Base-by-base conservation (phyloP, 129 eudicot species). In the Ambrosia artemisiifolia region DNA sequence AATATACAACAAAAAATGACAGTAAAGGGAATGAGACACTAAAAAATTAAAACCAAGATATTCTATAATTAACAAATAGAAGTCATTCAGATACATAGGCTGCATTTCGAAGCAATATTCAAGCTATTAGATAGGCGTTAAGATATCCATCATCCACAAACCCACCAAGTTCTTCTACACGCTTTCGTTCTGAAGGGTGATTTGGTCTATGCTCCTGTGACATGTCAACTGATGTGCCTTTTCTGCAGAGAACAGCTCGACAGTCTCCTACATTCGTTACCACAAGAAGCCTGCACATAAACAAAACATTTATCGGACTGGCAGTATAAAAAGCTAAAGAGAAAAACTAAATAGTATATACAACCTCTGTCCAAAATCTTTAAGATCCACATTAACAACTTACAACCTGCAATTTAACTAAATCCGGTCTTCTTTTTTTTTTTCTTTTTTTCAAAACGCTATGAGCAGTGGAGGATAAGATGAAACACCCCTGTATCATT, bases 201-300 rank as follows among this genome's bases (percentile, higher is more conserved):
- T 38, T 83, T 30, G 95, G 95, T 48, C 87, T 69, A 75, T 88
- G 91, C 68, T 88, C 95, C 70, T 81, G 81, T 16, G 91, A 88
- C 95, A 88, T 88, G 32, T 83, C 73, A 38, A 88, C 81, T 19
- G 95, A 86, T 71, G 81, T 80, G 0, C 95, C 95, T 72, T 85
- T 85, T 63, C 95, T 78, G 79, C 87, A 75, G 0, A 88, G 82
- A 19, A 88, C 95, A 10, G 91, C 95, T 67, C 95, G 73, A 49
- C 95, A 85, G 69, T 88, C 95, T 61, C 91, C 95, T 0, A 72
- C 95, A 72, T 88, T 88, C 1, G 91, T 91, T 76, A 85, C 91
- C 87, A 88, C 83, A 30, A 85, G 76, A 44, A 70, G 85, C 86
- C 95, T 88, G 80, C 54, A 69, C 69, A 10, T 42, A 24, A 51